Percentiles rank a stretch among this genome's conserved stretches.
These are phyloP conservation scores for Alternaria angustiovoidea DNA, from an alignment of 2,329 filamentous ascomycete genomes.

Conservation along the genomic window DNA sequence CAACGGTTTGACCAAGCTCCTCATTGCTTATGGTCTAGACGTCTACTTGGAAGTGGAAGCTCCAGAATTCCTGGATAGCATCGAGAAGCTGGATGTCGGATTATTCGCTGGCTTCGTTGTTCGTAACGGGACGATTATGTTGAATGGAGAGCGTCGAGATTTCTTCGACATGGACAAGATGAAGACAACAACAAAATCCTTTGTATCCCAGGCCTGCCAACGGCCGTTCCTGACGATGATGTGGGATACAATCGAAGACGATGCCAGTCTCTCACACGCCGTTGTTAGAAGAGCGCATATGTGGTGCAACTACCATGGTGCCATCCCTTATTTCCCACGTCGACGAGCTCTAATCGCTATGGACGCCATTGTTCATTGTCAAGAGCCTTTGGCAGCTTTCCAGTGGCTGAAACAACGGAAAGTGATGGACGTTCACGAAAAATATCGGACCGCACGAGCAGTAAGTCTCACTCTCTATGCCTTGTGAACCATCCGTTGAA, in stretches of 20 bases:
- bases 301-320: constrained; percentile 51
- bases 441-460: constrained; percentile 39
- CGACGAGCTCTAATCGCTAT: constrained; percentile 37
- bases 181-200: constrained; percentile 48
- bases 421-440: constrained; percentile 50
- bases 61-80: constrained; percentile 43
- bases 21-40: constrained; percentile 43
- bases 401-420: constrained; percentile 49
- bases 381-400: constrained; percentile 49
- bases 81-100: constrained; percentile 35
- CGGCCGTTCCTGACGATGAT: constrained; percentile 49
- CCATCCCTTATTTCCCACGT: constrained; percentile 39
- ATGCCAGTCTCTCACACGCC: constrained; percentile 45
- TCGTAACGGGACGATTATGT: constrained; percentile 47
- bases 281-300: constrained; percentile 46
- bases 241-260: constrained; percentile 50
- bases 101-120: constrained; percentile 44
- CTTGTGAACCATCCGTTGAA: neutral
- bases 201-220: constrained; percentile 49
- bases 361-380: constrained; percentile 30
- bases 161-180: constrained; percentile 52
- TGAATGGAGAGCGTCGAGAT: constrained; percentile 47
- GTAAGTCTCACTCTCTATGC: constrained; percentile 25
- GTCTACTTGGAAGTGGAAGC: constrained; percentile 46
- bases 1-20: constrained; percentile 41